Base-by-base conservation (phyloP, 2,329 filamentous ascomycete genomes). In the Aspergillus candidus region DNA sequence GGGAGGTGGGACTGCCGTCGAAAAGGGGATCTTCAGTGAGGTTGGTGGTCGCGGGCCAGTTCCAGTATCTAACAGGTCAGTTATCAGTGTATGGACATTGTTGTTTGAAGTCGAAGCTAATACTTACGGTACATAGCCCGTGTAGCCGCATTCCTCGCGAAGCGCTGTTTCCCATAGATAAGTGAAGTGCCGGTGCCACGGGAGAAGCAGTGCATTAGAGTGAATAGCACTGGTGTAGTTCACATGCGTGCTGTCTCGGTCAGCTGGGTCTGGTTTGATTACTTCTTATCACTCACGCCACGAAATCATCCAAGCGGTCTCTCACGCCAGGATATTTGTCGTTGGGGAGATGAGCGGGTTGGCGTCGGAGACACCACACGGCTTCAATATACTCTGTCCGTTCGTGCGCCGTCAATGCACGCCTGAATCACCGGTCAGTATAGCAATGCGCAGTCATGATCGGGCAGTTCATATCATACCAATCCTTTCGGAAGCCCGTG, bases 221-320 rank as follows among this genome's bases (percentile, higher is more conserved):
- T 62, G 59, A 11, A 55, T 51, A 29, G 40, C 17, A 1, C 52
- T 44, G 4, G 57, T 61, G 35, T 60, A 57, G 33, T 60, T 61
- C 44, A 61, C 56, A 43, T 61, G 59, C 1, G 51, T 53, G 11
- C 51, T 53, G 32, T 2, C 1, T 12, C 11, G 6, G 17, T 11
- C 27, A 30, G 33, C 10, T 4, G 15, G 39, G 4, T 5, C 44
- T 47, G 5, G 4, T 10, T 17, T 4, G 3, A 4, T 30, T n/a
- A 11, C 17, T 8, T 12, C 11, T 11, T 6, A 6, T 3, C 17
- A 48, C 54, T n/a, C 40, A 60, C 58, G 57, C 57, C 12, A 60
- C 55, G 47, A 61, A 61, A 32, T 61, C 59, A 17, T 61, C 58
- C 4, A 56, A 44, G 7, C 58, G 50, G 32, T 54, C 59, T 11